Conservation (phyloP, 306 rosid species). For the Styphnolobium japonicum region DNA sequence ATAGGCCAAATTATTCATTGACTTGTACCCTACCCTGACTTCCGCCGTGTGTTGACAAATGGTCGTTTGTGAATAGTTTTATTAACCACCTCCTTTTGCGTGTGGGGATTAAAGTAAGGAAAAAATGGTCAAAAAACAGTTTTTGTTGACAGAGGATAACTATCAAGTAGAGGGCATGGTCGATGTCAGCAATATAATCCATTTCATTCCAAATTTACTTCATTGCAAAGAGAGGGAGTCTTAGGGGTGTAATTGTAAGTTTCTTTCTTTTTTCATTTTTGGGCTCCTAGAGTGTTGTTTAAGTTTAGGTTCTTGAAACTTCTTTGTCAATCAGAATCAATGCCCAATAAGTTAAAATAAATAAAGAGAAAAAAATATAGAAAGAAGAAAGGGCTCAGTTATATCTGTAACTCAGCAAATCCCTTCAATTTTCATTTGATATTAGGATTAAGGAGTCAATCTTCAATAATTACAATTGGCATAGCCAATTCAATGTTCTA, state of each 20-base stretch:
- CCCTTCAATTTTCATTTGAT: not conserved
- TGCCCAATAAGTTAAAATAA: not conserved
- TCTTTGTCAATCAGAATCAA: not conserved
- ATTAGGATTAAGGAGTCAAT: not conserved
- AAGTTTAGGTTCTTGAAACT: not conserved
- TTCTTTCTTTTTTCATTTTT: no score
- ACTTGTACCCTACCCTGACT: constrained; percentile 26
- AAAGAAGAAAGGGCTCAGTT: not conserved
- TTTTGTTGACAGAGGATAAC: not conserved
- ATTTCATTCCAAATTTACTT: not conserved
- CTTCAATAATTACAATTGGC: not conserved
- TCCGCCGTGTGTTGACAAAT: constrained; percentile 19
- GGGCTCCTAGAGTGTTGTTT: no score
- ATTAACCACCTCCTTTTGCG: not conserved
- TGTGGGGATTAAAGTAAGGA: not conserved
- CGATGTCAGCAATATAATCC: not conserved
- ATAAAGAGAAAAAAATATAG: no score
- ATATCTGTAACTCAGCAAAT: not conserved
- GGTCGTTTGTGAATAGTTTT: not conserved
- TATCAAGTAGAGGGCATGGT: not conserved
- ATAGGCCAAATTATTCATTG: constrained; percentile 19
- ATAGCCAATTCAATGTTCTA: not conserved
- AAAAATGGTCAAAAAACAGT: not conserved
- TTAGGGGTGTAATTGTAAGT: no score
- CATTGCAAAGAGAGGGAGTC: not conserved